Percentiles rank a stretch among this genome's conserved stretches.
Conservation (phyloP, 108 stramenopile species). For the Nitzschia sp. region DNA sequence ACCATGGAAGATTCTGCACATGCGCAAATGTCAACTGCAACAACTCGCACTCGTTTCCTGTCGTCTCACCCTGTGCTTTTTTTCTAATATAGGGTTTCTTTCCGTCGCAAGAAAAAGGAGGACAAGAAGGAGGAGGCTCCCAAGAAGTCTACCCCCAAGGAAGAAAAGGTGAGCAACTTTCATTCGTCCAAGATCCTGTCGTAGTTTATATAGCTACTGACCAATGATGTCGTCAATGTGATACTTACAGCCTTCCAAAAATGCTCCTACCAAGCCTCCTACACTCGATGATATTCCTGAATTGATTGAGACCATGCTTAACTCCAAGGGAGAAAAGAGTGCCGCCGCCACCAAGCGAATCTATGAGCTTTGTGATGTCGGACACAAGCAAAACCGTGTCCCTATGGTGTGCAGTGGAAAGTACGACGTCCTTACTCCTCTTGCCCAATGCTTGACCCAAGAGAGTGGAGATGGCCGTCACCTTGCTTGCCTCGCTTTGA, state of each 20-base stretch:
- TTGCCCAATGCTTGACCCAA: conserved; percentile 86
- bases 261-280: conserved; percentile 68
- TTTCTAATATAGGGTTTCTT: conserved; percentile 49
- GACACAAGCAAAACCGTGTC: conserved; percentile 92
- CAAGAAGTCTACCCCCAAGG: conserved; percentile 35
- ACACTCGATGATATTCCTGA: conserved; percentile 89
- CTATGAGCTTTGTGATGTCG: conserved; percentile 90
- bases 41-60: not conserved
- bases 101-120: conserved; percentile 62
- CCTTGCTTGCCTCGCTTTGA: conserved; percentile 85
- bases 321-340: conserved; percentile 80
- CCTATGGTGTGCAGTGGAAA: conserved; percentile 91
- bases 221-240: too few relatives aligned
- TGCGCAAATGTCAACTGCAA: too few relatives aligned
- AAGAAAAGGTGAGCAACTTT: conserved; percentile 29
- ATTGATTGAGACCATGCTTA: conserved; percentile 81
- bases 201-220: too few relatives aligned
- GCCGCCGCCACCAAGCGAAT: conserved; percentile 88
- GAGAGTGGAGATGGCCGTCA: conserved; percentile 88
- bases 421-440: conserved; percentile 84
- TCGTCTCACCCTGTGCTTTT: conserved; percentile 1
- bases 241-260: conserved; percentile 25
- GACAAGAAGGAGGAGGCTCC: conserved; percentile 36
- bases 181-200: not conserved
- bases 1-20: too few relatives aligned